Evolutionary conservation across 2,329 filamentous ascomycete genomes (phyloP).

Genomic region (Ilyonectria destructans): DNA sequence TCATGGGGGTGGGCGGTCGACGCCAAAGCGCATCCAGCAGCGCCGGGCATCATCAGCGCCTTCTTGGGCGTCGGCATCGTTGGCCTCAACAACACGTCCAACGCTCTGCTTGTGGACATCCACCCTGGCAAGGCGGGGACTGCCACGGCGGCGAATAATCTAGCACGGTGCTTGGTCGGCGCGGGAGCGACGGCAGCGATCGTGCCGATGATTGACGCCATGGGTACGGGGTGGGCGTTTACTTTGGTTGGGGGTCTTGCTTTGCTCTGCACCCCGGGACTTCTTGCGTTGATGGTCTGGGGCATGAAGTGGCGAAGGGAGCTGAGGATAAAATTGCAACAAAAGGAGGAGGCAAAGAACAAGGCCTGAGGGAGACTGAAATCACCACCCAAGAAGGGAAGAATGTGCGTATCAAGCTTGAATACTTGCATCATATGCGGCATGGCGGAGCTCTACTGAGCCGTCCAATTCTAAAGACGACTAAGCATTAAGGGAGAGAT

Average conservation of each 20-base stretch:
- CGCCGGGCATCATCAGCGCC: conserved; percentile 63
- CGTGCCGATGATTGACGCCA: conserved; percentile 65
- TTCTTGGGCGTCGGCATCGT: conserved; percentile 66
- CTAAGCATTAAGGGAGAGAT: neutral
- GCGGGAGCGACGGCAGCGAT: conserved; percentile 69
- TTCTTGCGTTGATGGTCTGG: conserved; percentile 60
- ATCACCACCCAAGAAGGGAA: neutral
- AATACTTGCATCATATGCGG: too few relatives aligned
- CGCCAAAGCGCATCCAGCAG: conserved; percentile 60
- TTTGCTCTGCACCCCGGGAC: conserved; percentile 56
- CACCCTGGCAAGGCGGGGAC: conserved; percentile 68
- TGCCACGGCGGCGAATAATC: conserved; percentile 71
- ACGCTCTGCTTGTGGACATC: conserved; percentile 70
- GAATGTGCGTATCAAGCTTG: neutral
- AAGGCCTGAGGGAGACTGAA: neutral
- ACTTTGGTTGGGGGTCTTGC: conserved; percentile 64
- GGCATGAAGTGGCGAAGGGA: conserved; percentile 63
- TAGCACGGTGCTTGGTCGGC: conserved; percentile 70
- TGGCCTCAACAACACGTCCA: conserved; percentile 69
- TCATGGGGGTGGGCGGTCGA: conserved; percentile 69
- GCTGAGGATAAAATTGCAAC: conserved; percentile 48
- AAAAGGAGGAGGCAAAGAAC: conserved; percentile 37
- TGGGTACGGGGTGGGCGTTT: conserved; percentile 69
- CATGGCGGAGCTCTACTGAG: neutral
- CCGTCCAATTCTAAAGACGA: neutral